Evolutionary conservation across 2,329 filamentous ascomycete genomes (phyloP), one percentile per base, ranked within the genome.

Genomic region (Thelonectria discophora): DNA sequence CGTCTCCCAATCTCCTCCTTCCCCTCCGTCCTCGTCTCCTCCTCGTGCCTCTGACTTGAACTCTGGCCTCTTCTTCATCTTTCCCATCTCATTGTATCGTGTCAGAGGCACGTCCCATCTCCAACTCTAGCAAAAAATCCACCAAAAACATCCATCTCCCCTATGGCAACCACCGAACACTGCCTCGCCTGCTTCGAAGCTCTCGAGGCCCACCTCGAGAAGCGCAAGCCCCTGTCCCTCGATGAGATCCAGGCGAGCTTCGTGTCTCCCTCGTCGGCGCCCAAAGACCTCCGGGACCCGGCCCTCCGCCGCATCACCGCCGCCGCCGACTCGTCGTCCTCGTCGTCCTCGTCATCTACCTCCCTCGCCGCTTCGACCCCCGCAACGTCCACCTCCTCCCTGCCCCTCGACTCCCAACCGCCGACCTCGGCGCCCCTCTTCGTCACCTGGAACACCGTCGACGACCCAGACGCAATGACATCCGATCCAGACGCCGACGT

Each of bases 101-200:
- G 37, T 21, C 48, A 60, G 46, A 56, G 51, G 48, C 52, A 63
- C 51, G n/a, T 47, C n/a, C 37, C 21, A 45, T 42, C 48, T 21
- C 43, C 60, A 51, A 55, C 59, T 53, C 49, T 13, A 34, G 43
- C 34, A 7, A 24, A 24, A 51, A 47, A 27, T 46, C 62, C 62
- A 55, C 58, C 52, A 43, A n/a, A n/a, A n/a, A n/a, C n/a, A 56
- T 18, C 24, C 7, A 50, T 48, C 18, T 53, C 60, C 55, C 50
- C 46, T 68, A 98, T 98, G 94, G 94, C 95, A 50, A 90, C 90
- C 59, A 79, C 86, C 71, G 90, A 89, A 62, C 94, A 98, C 79
- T 97, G 94, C 78, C 88, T 94, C 73, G 94, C 90, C 78, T 97
- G 94, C 82, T 98, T 99, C 82, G 95, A 99, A 79, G 84, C 84